Evolutionary conservation across 805 yeast genomes (phyloP).

Genomic region (Torulaspora microellipsoides): DNA sequence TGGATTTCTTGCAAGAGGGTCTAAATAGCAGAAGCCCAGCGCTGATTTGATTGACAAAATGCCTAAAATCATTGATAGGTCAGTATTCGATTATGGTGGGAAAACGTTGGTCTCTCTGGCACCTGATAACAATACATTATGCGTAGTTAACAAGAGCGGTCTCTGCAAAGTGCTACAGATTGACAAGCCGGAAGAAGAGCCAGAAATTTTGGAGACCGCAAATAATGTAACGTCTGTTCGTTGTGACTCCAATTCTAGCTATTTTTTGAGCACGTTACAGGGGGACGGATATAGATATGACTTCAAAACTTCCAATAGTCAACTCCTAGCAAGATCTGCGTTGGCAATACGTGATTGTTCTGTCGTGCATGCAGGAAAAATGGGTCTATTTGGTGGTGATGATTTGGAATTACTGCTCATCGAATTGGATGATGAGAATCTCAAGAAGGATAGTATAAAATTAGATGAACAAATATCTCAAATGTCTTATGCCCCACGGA

Average conservation of each 20-base stretch:
- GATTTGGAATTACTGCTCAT: slow-evolving; percentile 52
- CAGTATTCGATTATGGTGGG: slow-evolving; percentile 32
- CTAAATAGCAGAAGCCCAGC: too few species aligned
- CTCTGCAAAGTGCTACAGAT: slow-evolving; percentile 48
- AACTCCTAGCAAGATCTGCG: slow-evolving; percentile 38
- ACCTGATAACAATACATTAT: slow-evolving; percentile 34
- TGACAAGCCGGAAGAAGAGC: slow-evolving; percentile 52
- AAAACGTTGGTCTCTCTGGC: slow-evolving; percentile 25
- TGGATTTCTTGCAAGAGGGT: too few species aligned
- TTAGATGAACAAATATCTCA: slow-evolving; percentile 54
- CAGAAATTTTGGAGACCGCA: slow-evolving; percentile 50
- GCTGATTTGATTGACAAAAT: background rate
- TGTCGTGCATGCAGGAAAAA: slow-evolving; percentile 57
- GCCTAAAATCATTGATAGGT: slow-evolving; percentile 19
- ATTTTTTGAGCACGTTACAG: slow-evolving; percentile 23
- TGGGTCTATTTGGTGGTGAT: slow-evolving; percentile 62
- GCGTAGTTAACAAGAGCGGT: slow-evolving; percentile 53
- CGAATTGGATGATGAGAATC: slow-evolving; percentile 33
- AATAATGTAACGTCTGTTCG: slow-evolving; percentile 41
- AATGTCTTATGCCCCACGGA: slow-evolving; percentile 50
- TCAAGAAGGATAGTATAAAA: slow-evolving; percentile 31
- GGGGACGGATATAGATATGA: slow-evolving; percentile 28
- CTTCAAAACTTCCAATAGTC: slow-evolving; percentile 28
- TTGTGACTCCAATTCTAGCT: slow-evolving; percentile 14
- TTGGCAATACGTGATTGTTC: slow-evolving; percentile 43